phyloP scores from a whole-genome alignment of 176 grass and related monocot genomes.

The Oropetium thomaeum region DNA sequence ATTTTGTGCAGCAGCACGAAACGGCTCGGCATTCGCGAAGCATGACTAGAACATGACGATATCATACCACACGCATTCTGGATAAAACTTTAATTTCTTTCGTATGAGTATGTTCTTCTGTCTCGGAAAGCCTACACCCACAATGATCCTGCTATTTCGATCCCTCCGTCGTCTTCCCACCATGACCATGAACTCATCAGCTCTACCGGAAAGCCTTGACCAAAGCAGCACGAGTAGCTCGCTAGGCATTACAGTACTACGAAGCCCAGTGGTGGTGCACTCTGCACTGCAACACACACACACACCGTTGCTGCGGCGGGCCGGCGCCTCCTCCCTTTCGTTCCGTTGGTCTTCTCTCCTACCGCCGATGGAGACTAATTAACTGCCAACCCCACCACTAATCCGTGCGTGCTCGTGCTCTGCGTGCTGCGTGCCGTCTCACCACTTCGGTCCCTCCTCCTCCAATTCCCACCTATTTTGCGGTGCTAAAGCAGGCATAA shows the following conservation, averaged over 20 bases:
- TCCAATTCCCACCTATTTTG: conserved; percentile 42
- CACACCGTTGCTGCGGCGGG: background rate
- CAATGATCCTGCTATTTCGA: background rate
- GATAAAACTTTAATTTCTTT: too few species aligned
- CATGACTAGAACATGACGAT: conserved; percentile 18
- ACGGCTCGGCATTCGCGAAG: background rate
- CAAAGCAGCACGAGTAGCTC: background rate
- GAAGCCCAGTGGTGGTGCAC: background rate
- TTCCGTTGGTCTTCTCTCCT: conserved; percentile 29
- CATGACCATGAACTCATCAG: background rate
- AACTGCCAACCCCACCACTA: conserved; percentile 69
- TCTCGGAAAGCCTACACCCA: background rate
- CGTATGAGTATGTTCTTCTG: background rate
- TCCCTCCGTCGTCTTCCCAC: conserved; percentile 1
- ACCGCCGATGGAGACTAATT: conserved; percentile 43
- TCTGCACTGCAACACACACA: conserved; percentile 6
- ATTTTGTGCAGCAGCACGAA: too few species aligned
- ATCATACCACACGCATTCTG: background rate
- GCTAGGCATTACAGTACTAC: background rate
- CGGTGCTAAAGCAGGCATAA: conserved; percentile 13
- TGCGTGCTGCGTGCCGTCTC: background rate
- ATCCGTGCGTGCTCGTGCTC: background rate
- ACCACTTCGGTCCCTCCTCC: conserved; percentile 14
- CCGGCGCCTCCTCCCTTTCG: too few species aligned
- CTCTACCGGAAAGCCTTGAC: conserved; percentile 8